These are phyloP conservation scores for Omphalea diandra DNA, from an alignment of 441 rosid species.

Conservation along the genomic window DNA sequence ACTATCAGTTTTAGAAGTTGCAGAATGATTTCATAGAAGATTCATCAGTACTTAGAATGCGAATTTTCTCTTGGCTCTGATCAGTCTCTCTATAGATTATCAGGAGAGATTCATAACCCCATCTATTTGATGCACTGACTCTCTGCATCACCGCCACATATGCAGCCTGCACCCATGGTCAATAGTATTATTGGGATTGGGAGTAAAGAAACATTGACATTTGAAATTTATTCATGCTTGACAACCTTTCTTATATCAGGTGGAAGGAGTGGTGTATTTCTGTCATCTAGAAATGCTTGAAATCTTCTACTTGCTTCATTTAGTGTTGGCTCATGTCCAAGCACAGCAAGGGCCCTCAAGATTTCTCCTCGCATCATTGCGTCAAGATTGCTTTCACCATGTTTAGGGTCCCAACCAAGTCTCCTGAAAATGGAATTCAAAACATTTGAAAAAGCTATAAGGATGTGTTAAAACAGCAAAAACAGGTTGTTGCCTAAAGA, in stretches of 20 bases:
- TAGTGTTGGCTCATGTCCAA: conserved; percentile 69
- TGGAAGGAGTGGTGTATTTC: conserved; percentile 77
- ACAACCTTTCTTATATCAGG: conserved; percentile 88
- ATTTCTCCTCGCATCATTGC: conserved; percentile 94
- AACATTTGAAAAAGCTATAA: neutral
- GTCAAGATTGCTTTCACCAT: conserved; percentile 92
- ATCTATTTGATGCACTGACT: conserved; percentile 58
- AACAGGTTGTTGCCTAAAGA: neutral
- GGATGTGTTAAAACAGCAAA: conserved; percentile 1
- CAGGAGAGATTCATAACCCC: conserved; percentile 74
- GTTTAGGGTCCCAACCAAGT: conserved; percentile 88
- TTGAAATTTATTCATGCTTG: conserved; percentile 3
- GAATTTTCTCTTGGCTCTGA: conserved; percentile 90
- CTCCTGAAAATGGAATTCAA: conserved; percentile 44
- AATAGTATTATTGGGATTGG: conserved; percentile 19
- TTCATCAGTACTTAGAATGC: conserved; percentile 62
- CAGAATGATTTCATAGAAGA: conserved; percentile 3
- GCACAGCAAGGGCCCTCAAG: conserved; percentile 67
- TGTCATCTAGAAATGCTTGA: conserved; percentile 69
- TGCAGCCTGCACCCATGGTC: conserved; percentile 63
- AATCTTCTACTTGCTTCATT: conserved; percentile 73
- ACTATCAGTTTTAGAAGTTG: conserved; percentile 8
- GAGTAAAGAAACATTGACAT: conserved; percentile 3
- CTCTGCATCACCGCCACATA: conserved; percentile 87
- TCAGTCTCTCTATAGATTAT: conserved; percentile 88